Percentiles rank a stretch among this genome's conserved stretches.
These are phyloP conservation scores for Fusarium neocosmosporiellum DNA, from an alignment of 2,329 filamentous ascomycete genomes.

Conservation along the genomic window DNA sequence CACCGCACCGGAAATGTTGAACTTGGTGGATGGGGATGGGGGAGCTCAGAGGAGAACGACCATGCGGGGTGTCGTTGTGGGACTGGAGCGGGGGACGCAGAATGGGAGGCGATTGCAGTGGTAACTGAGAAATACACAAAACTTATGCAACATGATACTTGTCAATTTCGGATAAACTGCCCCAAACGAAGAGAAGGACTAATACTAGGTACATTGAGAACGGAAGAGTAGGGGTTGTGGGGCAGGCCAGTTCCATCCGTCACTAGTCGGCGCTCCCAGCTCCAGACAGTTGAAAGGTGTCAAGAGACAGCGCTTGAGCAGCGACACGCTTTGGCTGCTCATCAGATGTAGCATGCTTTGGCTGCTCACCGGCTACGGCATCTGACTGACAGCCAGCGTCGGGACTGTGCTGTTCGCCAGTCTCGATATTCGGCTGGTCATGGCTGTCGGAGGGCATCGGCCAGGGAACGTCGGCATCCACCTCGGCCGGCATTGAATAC, in stretches of 20 bases:
- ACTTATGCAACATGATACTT: not conserved
- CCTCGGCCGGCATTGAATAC: not conserved
- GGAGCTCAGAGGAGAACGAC: not conserved
- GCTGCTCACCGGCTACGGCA: too few species aligned
- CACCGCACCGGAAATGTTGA: not conserved
- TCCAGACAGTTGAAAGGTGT: not conserved
- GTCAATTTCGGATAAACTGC: not conserved
- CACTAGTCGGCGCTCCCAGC: not conserved
- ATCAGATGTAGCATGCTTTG: too few species aligned
- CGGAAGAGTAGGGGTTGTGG: not conserved
- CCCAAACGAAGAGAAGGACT: not conserved
- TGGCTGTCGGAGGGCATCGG: not conserved
- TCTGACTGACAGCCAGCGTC: too few species aligned
- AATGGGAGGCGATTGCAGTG: not conserved
- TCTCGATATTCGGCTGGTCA: not conserved
- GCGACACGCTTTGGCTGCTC: too few species aligned
- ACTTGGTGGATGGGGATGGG: not conserved
- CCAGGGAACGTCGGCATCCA: not conserved
- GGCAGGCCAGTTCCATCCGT: not conserved
- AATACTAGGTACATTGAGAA: not conserved
- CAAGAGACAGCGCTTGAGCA: not conserved
- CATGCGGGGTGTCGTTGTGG: not conserved
- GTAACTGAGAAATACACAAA: not conserved
- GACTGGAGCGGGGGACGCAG: not conserved
- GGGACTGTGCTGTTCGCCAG: not conserved